Conservation (phyloP, 768 basidiomycete species). For the Kondoa subrosea region DNA sequence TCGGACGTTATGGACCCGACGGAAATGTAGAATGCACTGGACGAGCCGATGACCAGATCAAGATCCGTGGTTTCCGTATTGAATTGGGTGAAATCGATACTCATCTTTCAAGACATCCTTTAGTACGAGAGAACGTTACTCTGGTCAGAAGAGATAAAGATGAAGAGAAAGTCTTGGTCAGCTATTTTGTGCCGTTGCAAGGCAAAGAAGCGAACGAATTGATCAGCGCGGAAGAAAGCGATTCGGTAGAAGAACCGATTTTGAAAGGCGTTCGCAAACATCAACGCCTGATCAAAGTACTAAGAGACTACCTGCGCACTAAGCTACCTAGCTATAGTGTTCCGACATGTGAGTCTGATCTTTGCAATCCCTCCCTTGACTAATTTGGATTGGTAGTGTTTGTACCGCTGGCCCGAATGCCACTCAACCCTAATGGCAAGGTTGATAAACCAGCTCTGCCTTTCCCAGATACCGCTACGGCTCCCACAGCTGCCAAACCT, state of each 20-base stretch:
- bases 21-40: slow-evolving; percentile 94
- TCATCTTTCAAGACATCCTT: slow-evolving; percentile 76
- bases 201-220: slow-evolving; percentile 50
- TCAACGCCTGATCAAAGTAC: slow-evolving; percentile 72
- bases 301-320: slow-evolving; percentile 87
- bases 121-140: slow-evolving; percentile 94
- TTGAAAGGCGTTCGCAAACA: slow-evolving; percentile 68
- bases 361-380: not conserved
- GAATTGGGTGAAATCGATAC: slow-evolving; percentile 97
- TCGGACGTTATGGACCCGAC: slow-evolving; percentile 80
- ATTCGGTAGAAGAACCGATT: slow-evolving; percentile 43
- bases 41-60: slow-evolving; percentile 94
- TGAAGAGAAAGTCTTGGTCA: slow-evolving; percentile 95
- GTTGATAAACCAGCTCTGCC: slow-evolving; percentile 96
- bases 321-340: slow-evolving; percentile 90
- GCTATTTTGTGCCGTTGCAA: slow-evolving; percentile 84
- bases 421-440: slow-evolving; percentile 96
- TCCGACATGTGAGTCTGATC: slow-evolving; percentile 51
- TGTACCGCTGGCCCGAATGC: slow-evolving; percentile 85
- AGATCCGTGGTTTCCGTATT: slow-evolving; percentile 97
- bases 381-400: slow-evolving; percentile 46
- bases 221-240: slow-evolving; percentile 39
- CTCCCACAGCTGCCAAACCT: slow-evolving; percentile 28
- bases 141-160: slow-evolving; percentile 92
- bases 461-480: slow-evolving; percentile 77